phyloP scores from a whole-genome alignment of 2,329 filamentous ascomycete genomes.

The Grosmannia huntii region DNA sequence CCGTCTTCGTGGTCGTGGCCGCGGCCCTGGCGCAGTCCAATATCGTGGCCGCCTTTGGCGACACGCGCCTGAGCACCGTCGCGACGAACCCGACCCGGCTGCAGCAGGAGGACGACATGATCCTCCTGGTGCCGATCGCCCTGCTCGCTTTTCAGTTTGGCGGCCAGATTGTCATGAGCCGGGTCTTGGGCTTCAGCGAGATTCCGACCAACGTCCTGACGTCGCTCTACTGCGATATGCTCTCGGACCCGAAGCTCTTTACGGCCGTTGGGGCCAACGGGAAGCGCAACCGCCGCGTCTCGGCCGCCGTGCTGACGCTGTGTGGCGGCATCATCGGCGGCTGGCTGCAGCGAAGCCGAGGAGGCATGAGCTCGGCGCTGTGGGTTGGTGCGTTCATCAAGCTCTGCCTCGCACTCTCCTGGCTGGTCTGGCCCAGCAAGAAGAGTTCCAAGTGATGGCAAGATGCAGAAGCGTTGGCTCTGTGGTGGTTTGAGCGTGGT shows the following conservation, averaged over 20 bases:
- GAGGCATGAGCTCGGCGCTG: constrained; percentile 26
- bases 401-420: constrained; percentile 38
- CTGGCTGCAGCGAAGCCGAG: constrained; percentile 34
- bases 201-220: constrained; percentile 44
- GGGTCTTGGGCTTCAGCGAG: constrained; percentile 38
- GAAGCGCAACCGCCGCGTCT: constrained; percentile 37
- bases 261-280: constrained; percentile 28
- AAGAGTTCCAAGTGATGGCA: neutral
- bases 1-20: constrained; percentile 34
- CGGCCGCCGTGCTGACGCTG: constrained; percentile 35
- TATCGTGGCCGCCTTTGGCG: constrained; percentile 30
- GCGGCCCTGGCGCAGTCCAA: constrained; percentile 37
- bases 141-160: constrained; percentile 42
- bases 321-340: constrained; percentile 38
- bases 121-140: constrained; percentile 23
- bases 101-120: constrained; percentile 23
- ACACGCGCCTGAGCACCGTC: constrained; percentile 20
- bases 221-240: constrained; percentile 38
- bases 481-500: too few species aligned
- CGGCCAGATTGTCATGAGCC: constrained; percentile 40
- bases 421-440: constrained; percentile 44
- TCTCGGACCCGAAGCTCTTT: constrained; percentile 37
- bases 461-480: neutral
- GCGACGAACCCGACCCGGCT: constrained; percentile 24
- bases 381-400: constrained; percentile 50